Evolutionary conservation across 2,329 filamentous ascomycete species (phyloP).

Genomic region (Monilinia aucupariae): DNA sequence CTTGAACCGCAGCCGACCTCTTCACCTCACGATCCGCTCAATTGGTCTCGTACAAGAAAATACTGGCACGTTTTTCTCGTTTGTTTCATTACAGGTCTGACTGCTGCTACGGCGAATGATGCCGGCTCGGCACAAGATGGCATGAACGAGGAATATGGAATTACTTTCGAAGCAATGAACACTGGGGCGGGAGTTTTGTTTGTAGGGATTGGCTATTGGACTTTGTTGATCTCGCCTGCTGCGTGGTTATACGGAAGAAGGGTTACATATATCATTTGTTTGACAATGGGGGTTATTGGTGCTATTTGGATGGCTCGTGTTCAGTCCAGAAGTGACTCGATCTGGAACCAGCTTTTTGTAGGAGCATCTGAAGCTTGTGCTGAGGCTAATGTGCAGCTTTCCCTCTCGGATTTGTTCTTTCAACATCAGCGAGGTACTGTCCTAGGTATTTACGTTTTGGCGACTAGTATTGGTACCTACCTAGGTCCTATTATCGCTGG

Average conservation of each 20-base stretch:
- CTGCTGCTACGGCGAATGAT: constrained; percentile 52
- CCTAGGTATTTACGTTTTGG: constrained; percentile 50
- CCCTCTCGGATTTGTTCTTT: constrained; percentile 52
- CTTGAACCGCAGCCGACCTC: constrained; percentile 49
- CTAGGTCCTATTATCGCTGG: constrained; percentile 49
- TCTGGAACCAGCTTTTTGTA: constrained; percentile 53
- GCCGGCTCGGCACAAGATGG: constrained; percentile 48
- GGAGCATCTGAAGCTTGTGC: constrained; percentile 52
- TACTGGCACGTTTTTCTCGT: constrained; percentile 48
- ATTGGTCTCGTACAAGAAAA: constrained; percentile 45
- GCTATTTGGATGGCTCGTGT: constrained; percentile 50
- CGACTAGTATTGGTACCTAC: constrained; percentile 52
- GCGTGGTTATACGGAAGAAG: constrained; percentile 51
- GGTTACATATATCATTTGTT: constrained; percentile 49
- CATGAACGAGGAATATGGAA: constrained; percentile 46
- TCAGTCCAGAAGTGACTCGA: constrained; percentile 41
- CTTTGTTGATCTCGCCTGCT: constrained; percentile 47
- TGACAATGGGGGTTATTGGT: constrained; percentile 45
- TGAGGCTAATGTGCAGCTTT: constrained; percentile 53
- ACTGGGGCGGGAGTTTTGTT: constrained; percentile 53
- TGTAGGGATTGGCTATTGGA: constrained; percentile 51
- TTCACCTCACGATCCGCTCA: constrained; percentile 48
- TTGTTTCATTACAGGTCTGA: constrained; percentile 49
- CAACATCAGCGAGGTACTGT: constrained; percentile 51
- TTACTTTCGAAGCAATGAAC: constrained; percentile 49